A percentile compares a stretch with the other conserved stretches of the same genome.
Conservation (phyloP, 75 land plant genomes). For the Chamaecyparis obtusa region DNA sequence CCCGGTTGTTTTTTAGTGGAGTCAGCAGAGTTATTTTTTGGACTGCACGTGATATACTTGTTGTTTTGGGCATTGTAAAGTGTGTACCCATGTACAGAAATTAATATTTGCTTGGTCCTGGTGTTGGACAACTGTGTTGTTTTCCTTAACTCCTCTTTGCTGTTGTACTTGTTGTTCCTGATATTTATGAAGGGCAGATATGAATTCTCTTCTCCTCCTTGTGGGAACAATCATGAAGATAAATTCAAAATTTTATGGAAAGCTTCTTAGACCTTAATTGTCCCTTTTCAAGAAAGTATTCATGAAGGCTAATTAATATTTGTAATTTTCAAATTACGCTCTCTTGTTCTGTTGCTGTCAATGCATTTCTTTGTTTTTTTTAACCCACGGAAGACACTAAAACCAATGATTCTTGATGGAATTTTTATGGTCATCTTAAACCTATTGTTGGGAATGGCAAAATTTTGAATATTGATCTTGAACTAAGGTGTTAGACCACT, state of each 20-base stretch:
- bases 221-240: not conserved
- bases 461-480: too few relatives aligned
- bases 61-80: not conserved
- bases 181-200: too few relatives aligned
- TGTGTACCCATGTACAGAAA: not conserved
- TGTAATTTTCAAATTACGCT: too few relatives aligned
- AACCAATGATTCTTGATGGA: too few relatives aligned
- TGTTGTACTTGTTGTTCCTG: not conserved
- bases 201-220: not conserved
- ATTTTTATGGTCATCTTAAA: too few relatives aligned
- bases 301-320: not conserved
- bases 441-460: too few relatives aligned
- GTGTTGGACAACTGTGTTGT: not conserved
- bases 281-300: too few relatives aligned
- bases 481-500: too few relatives aligned
- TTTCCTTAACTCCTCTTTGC: not conserved
- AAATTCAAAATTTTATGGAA: too few relatives aligned
- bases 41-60: not conserved
- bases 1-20: not conserved
- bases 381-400: too few relatives aligned
- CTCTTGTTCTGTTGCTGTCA: too few relatives aligned
- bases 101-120: not conserved
- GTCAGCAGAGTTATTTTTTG: not conserved
- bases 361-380: too few relatives aligned
- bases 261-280: not conserved